phyloP scores from a whole-genome alignment of 176 grass and related monocot species.

The Saccharum officinarum region DNA sequence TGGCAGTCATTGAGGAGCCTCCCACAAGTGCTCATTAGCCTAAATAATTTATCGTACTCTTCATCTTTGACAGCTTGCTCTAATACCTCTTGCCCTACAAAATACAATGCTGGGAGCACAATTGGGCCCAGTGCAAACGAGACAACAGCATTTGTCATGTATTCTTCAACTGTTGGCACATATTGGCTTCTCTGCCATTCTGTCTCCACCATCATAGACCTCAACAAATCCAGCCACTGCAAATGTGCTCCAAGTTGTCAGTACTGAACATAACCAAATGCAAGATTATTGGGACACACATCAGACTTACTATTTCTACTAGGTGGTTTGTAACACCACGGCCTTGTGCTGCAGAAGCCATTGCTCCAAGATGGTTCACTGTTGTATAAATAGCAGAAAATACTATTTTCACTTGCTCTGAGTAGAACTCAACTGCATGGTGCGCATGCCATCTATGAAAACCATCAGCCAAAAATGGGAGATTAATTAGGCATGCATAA shows the following conservation, averaged over 20 bases:
- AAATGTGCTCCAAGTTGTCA: not conserved
- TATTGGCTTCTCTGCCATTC: conserved; percentile 53
- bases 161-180: conserved; percentile 60
- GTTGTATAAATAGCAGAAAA: conserved; percentile 58
- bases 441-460: conserved; percentile 64
- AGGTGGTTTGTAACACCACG: conserved; percentile 56
- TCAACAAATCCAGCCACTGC: conserved; percentile 65
- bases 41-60: conserved; percentile 52
- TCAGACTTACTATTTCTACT: conserved; percentile 55
- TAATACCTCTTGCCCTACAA: conserved; percentile 51
- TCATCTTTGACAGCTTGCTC: conserved; percentile 34
- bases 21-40: conserved; percentile 56
- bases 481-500: not conserved
- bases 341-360: conserved; percentile 56
- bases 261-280: not conserved
- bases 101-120: conserved; percentile 69
- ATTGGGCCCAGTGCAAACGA: conserved; percentile 71
- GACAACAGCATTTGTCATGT: conserved; percentile 57
- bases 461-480: not conserved
- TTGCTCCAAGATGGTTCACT: conserved; percentile 61
- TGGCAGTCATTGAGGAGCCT: conserved; percentile 66
- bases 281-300: not conserved
- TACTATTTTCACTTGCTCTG: conserved; percentile 73
- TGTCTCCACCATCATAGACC: conserved; percentile 68
- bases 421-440: conserved; percentile 44